Conservation (phyloP, 2,329 filamentous ascomycete species). For the Colletotrichum lentis region DNA sequence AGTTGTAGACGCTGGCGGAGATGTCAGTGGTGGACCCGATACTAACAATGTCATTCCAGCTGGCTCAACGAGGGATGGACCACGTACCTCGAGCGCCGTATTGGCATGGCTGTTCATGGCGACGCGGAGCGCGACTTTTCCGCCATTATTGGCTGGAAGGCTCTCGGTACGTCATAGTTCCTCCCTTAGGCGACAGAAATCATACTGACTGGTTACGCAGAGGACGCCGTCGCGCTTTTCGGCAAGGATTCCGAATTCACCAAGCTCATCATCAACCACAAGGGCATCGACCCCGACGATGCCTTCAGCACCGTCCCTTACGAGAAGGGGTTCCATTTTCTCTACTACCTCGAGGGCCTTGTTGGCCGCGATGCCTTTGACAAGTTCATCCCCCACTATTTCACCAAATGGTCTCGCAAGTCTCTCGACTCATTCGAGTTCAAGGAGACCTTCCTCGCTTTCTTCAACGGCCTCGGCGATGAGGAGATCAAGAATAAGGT, state of each 20-base stretch:
- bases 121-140: constrained; percentile 91
- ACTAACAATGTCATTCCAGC: constrained; percentile 47
- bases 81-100: constrained; percentile 88
- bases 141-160: constrained; percentile 95
- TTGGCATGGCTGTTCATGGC: constrained; percentile 79
- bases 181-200: not conserved
- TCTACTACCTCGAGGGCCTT: constrained; percentile 88
- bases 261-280: constrained; percentile 85
- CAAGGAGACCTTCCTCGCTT: constrained; percentile 84
- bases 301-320: constrained; percentile 93
- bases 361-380: constrained; percentile 89
- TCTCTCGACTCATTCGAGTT: constrained; percentile 95
- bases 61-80: constrained; percentile 89
- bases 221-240: constrained; percentile 80
- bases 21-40: not conserved
- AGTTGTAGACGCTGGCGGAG: constrained; percentile 43
- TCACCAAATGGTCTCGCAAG: constrained; percentile 82
- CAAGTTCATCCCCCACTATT: constrained; percentile 95
- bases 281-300: constrained; percentile 93
- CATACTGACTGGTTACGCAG: constrained; percentile 45
- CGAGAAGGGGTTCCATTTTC: constrained; percentile 94
- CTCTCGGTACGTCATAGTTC: constrained; percentile 61
- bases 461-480: constrained; percentile 76
- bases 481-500: constrained; percentile 70
- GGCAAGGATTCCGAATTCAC: constrained; percentile 91